A percentile compares a stretch with the other conserved stretches of the same genome.
These are phyloP conservation scores for Populus hybrid DNA, from an alignment of 441 rosid species.

Conservation along the genomic window DNA sequence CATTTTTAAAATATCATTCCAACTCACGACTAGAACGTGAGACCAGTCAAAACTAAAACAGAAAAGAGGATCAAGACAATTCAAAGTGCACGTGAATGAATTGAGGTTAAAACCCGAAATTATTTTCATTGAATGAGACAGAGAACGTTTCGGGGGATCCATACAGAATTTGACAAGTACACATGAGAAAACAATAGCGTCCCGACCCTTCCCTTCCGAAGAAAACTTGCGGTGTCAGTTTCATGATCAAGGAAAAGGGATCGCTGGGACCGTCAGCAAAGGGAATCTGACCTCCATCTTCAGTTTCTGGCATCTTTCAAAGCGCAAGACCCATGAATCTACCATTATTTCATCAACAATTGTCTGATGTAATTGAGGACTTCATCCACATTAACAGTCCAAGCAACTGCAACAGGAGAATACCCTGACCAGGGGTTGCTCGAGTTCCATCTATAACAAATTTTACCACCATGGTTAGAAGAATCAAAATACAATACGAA, in stretches of 20 bases:
- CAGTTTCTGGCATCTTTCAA: neutral
- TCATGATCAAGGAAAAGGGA: neutral
- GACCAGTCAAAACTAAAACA: no score
- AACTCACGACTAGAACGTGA: no score
- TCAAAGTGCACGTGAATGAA: no score
- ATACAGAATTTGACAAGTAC: no score
- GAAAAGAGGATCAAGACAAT: no score
- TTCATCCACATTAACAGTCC: constrained; percentile 69
- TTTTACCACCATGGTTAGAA: neutral
- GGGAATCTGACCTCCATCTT: neutral
- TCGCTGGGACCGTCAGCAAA: neutral
- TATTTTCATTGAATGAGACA: no score
- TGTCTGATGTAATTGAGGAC: constrained; percentile 47
- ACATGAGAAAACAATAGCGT: no score
- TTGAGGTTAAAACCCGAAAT: no score
- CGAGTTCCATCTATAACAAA: constrained; percentile 56
- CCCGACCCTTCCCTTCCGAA: no score
- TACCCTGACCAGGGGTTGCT: constrained; percentile 87
- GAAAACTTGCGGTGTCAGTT: neutral
- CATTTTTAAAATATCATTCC: no score
- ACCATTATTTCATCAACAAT: constrained; percentile 58
- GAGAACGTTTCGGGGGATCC: no score
- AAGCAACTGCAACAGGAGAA: constrained; percentile 73
- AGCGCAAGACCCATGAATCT: neutral
- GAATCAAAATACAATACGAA: neutral